These are phyloP conservation scores for Penicillium soppii DNA, from an alignment of 495 filamentous ascomycete genomes.

Conservation along the genomic window DNA sequence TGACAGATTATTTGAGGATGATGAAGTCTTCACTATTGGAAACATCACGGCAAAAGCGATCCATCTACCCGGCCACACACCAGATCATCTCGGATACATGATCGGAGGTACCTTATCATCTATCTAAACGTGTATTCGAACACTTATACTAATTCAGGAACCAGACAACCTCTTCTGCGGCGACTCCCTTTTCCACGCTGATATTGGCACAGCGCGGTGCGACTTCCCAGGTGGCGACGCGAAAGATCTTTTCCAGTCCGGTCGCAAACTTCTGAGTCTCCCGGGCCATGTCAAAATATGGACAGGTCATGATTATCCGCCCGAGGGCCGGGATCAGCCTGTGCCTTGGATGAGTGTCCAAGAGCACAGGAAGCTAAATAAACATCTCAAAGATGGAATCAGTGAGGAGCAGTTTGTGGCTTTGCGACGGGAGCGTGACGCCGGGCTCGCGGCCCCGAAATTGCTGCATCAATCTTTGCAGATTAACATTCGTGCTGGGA, in stretches of 20 bases:
- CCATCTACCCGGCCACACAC: slow-evolving; percentile 62
- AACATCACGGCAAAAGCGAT: slow-evolving; percentile 43
- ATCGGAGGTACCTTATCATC: slow-evolving; percentile 41
- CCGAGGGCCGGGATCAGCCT: slow-evolving; percentile 26
- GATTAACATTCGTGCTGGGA: slow-evolving; percentile 56
- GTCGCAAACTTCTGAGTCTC: slow-evolving; percentile 44
- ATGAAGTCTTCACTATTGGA: slow-evolving; percentile 52
- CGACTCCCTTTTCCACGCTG: slow-evolving; percentile 59
- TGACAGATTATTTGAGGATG: slow-evolving; percentile 52
- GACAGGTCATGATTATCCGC: slow-evolving; percentile 54
- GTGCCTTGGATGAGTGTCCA: slow-evolving; percentile 47
- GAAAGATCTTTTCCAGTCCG: slow-evolving; percentile 43
- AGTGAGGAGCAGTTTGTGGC: slow-evolving; percentile 48
- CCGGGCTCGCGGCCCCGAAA: slow-evolving; percentile 44
- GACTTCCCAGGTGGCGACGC: slow-evolving; percentile 61
- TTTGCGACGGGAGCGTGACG: slow-evolving; percentile 48
- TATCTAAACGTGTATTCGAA: background rate
- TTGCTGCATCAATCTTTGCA: slow-evolving; percentile 58
- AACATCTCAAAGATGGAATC: slow-evolving; percentile 46
- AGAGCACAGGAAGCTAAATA: slow-evolving; percentile 51
- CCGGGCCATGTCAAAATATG: slow-evolving; percentile 46
- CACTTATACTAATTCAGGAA: background rate
- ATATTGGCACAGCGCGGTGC: slow-evolving; percentile 58
- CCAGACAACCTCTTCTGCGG: slow-evolving; percentile 58
- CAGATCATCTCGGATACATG: slow-evolving; percentile 59